Evolutionary conservation across 768 basidiomycete species (phyloP).

Genomic region (Leccinellum luteum): DNA sequence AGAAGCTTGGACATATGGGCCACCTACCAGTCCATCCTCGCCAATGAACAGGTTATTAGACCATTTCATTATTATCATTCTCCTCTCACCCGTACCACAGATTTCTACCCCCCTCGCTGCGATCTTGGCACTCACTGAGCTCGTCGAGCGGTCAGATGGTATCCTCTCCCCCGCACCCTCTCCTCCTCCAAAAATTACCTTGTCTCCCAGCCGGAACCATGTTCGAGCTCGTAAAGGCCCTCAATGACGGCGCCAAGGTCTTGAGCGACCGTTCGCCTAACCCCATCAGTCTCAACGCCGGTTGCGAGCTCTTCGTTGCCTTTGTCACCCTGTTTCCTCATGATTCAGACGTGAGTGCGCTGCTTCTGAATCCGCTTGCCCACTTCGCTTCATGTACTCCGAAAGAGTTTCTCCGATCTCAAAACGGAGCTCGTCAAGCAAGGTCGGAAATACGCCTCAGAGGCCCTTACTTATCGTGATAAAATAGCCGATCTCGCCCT

Average conservation of each 20-base stretch:
- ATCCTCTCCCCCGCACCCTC: conserved; percentile 22
- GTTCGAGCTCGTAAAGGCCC: conserved; percentile 86
- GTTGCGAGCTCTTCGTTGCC: conserved; percentile 86
- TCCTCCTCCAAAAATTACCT: conserved; percentile 4
- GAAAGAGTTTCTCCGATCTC: conserved; percentile 77
- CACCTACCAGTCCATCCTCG: conserved; percentile 59
- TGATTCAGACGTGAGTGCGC: conserved; percentile 65
- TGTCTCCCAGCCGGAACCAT: conserved; percentile 72
- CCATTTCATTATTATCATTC: background rate
- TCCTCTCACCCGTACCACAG: conserved; percentile 33
- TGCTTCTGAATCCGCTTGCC: conserved; percentile 8
- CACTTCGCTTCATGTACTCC: conserved; percentile 6
- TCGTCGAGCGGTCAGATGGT: conserved; percentile 81
- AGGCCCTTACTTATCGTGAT: conserved; percentile 81
- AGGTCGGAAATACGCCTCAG: conserved; percentile 71
- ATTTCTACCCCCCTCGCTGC: conserved; percentile 85
- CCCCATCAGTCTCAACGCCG: conserved; percentile 83
- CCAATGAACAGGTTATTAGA: conserved; percentile 65
- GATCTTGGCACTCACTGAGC: conserved; percentile 78
- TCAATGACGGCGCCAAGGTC: conserved; percentile 69
- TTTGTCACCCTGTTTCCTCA: conserved; percentile 85
- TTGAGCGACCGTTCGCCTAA: conserved; percentile 66
- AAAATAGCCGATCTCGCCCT: conserved; percentile 89
- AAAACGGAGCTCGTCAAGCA: conserved; percentile 82
- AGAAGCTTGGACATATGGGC: conserved; percentile 47